Base-by-base conservation (phyloP, 2,329 filamentous ascomycete species). In the Colletotrichum aenigma region DNA sequence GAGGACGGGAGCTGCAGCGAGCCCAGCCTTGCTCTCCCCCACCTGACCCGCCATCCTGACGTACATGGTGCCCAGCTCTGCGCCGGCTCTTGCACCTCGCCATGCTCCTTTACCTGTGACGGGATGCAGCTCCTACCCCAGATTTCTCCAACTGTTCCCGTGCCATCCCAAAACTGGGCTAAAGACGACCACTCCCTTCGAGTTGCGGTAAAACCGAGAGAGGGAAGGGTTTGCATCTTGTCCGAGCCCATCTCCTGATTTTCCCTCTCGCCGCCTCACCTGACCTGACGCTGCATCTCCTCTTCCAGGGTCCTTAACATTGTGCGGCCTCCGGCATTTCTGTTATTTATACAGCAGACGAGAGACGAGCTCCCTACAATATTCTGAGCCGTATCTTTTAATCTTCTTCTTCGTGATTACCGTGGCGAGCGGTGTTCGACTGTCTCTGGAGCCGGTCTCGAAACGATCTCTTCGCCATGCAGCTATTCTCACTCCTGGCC, bases 401-500 rank as follows among this genome's bases (percentile, higher is more conserved):
- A 62, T 34, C 34, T 24, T 58, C 26, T 70, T 15, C 62, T 67
- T 16, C 24, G 24, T 28, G 24, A 38, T 56, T 64, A 56, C 38
- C 12, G 43, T 38, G 32, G n/a, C 26, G 24, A 48, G 28, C 38
- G 38, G 62, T 30, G 21, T 43, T 69, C 55, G 18, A 65, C 13
- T 55, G 43, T 24, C 55, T 26, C 62, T n/a, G 43, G 34, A 55
- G 70, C 58, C 65, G 64, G 43, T 52, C 64, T 52, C n/a, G 34
- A 65, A 48, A 65, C 58, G 34, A 28, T 58, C n/a, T 36, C 52
- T 43, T 28, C 30, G 12, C 60, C 36, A 84, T 84, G 83, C 79
- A 79, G 38, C 77, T 82, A 67, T 72, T 77, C 58, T 64, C 81
- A 67, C 71, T 84, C n/a, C 77, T 84, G 78, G 79, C 83, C 73